Evolutionary conservation across 2,329 filamentous ascomycete species (phyloP).

Genomic region (Graphilbum sp.): DNA sequence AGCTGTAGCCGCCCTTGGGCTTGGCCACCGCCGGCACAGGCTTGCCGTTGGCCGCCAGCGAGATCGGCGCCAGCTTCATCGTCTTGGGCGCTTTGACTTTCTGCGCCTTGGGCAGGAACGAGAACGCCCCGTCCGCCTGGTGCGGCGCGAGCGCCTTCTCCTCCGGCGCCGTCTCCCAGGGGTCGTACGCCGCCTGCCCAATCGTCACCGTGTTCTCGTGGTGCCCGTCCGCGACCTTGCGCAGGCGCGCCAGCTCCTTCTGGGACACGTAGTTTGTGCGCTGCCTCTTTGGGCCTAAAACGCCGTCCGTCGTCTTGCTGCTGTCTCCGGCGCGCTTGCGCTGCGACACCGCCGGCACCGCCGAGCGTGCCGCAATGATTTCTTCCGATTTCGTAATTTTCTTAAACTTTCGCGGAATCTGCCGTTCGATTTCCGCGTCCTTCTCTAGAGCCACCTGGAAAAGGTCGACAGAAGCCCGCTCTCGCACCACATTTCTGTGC

Average conservation of each 20-base stretch:
- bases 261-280: conserved; percentile 67
- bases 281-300: conserved; percentile 58
- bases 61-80: conserved; percentile 60
- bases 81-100: conserved; percentile 58
- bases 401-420: conserved; percentile 37
- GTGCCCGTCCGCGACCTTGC: conserved; percentile 61
- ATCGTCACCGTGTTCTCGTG: conserved; percentile 37
- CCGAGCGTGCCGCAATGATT: conserved; percentile 73
- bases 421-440: conserved; percentile 47
- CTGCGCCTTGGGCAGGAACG: conserved; percentile 51
- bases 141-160: background rate
- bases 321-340: conserved; percentile 55
- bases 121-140: conserved; percentile 19
- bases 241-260: conserved; percentile 67
- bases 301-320: conserved; percentile 50
- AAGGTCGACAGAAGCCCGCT: conserved; percentile 68
- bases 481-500: conserved; percentile 53
- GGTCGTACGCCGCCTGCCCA: conserved; percentile 56
- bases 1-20: conserved; percentile 72
- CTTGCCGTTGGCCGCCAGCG: conserved; percentile 71
- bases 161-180: conserved; percentile 43
- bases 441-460: conserved; percentile 71
- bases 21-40: conserved; percentile 59
- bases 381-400: conserved; percentile 83
- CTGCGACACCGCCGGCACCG: conserved; percentile 59